phyloP scores from a whole-genome alignment of 768 basidiomycete species.

The Ramaria sp. region DNA sequence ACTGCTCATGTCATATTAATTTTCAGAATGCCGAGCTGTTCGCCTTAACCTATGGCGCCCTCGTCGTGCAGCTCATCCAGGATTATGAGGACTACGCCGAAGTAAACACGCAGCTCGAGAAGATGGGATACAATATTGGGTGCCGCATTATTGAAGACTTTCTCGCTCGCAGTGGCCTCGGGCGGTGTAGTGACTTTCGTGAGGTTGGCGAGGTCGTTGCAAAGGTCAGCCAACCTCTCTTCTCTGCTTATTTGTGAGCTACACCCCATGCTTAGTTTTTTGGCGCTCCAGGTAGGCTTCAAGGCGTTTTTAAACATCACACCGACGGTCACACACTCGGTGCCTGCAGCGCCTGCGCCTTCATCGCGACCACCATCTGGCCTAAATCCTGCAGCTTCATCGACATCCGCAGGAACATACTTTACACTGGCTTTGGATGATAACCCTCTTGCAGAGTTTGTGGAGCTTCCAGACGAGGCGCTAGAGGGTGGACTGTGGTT shows the following conservation, averaged over 20 bases:
- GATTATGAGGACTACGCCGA: constrained; percentile 97
- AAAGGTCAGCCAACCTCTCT: constrained; percentile 49
- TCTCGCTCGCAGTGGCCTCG: constrained; percentile 82
- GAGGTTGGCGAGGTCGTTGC: constrained; percentile 94
- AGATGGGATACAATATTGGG: constrained; percentile 99
- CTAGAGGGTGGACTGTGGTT: constrained; percentile 93
- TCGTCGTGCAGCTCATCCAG: constrained; percentile 96
- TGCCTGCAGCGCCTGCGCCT: constrained; percentile 38
- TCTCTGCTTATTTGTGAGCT: not conserved
- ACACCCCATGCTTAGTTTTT: not conserved
- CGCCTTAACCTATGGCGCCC: constrained; percentile 91
- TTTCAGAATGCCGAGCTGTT: constrained; percentile 92
- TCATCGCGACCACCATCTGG: constrained; percentile 29
- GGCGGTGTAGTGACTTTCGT: constrained; percentile 85
- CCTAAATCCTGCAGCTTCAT: constrained; percentile 31
- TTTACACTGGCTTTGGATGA: constrained; percentile 89
- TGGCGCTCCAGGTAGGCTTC: constrained; percentile 72
- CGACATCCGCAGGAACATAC: constrained; percentile 5
- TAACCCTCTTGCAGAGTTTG: constrained; percentile 94
- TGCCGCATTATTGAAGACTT: constrained; percentile 96
- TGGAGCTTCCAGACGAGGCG: constrained; percentile 89
- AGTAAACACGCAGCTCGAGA: constrained; percentile 93
- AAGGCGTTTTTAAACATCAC: constrained; percentile 94
- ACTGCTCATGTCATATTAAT: not conserved
- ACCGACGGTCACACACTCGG: constrained; percentile 67